A percentile compares a stretch with the other conserved stretches of the same genome.
Evolutionary conservation across 2,329 filamentous ascomycete genomes (phyloP).

Genomic region (Hortaea werneckii): DNA sequence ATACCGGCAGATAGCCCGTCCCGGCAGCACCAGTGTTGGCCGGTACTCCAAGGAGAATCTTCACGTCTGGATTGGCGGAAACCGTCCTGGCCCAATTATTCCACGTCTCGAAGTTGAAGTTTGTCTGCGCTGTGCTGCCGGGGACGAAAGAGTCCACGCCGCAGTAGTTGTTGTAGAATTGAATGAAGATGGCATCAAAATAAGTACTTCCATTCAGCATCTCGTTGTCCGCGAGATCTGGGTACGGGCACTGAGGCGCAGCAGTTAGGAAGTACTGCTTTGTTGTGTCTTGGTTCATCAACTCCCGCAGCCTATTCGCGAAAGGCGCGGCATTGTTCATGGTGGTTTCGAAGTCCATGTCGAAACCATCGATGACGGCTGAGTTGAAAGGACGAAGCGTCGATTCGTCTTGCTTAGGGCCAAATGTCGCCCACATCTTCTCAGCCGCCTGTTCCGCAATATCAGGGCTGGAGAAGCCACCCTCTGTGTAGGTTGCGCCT

Average conservation of each 20-base stretch:
- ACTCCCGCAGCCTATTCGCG: conserved; percentile 22
- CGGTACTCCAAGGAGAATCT: conserved; percentile 27
- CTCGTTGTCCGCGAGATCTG: conserved; percentile 24
- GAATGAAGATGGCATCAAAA: conserved; percentile 34
- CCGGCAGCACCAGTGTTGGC: conserved; percentile 25
- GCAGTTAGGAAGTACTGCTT: conserved; percentile 36
- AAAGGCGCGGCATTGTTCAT: conserved; percentile 50
- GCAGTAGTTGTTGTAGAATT: conserved; percentile 42
- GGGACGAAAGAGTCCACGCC: conserved; percentile 22
- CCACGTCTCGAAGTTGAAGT: conserved; percentile 31
- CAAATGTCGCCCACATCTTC: conserved; percentile 61
- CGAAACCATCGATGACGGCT: conserved; percentile 61
- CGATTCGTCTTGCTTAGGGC: conserved; percentile 34
- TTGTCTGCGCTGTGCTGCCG: conserved; percentile 41
- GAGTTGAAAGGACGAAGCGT: conserved; percentile 55
- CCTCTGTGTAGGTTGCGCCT: conserved; percentile 59
- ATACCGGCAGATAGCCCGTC: conserved; percentile 23
- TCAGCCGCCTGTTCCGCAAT: conserved; percentile 49
- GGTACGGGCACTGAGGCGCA: conserved; percentile 32
- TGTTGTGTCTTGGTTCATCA: conserved; percentile 17
- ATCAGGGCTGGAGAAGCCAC: conserved; percentile 48
- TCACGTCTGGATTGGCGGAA: conserved; percentile 17
- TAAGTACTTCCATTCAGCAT: conserved; percentile 50
- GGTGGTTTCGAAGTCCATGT: conserved; percentile 61
- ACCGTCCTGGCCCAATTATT: conserved; percentile 32